Evolutionary conservation across 1,284 basidiomycete species (phyloP).

Genomic region (Testicularia cyperi): DNA sequence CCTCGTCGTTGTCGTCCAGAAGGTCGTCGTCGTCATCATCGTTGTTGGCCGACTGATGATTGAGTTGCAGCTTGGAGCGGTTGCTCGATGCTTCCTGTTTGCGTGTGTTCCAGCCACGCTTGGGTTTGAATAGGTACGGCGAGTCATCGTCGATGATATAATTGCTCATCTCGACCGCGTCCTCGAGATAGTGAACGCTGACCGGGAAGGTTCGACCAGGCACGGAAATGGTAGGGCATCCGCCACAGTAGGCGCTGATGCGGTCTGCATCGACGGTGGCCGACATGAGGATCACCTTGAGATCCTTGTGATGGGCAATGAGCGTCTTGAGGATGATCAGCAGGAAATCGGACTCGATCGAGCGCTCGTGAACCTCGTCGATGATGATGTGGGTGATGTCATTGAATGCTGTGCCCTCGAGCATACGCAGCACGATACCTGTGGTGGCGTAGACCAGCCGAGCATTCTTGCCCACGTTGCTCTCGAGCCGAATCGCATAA

Average conservation of each 20-base stretch:
- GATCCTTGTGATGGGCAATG: conserved; percentile 73
- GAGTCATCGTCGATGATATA: conserved; percentile 78
- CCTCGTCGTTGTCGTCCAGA: conserved; percentile 75
- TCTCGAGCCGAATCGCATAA: conserved; percentile 92
- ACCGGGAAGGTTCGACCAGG: conserved; percentile 98
- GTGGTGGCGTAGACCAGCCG: conserved; percentile 70
- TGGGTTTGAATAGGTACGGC: conserved; percentile 69
- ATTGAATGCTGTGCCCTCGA: conserved; percentile 86
- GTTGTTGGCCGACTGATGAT: conserved; percentile 64
- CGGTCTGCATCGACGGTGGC: conserved; percentile 92
- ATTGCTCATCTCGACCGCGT: conserved; percentile 81
- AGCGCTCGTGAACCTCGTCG: conserved; percentile 88
- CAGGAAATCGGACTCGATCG: conserved; percentile 96
- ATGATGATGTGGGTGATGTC: conserved; percentile 91
- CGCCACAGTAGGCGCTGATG: conserved; percentile 87
- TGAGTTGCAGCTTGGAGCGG: conserved; percentile 69
- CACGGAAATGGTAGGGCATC: conserved; percentile 75
- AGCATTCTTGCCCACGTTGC: conserved; percentile 64
- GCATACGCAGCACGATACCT: conserved; percentile 94
- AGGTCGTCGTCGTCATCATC: conserved; percentile 74
- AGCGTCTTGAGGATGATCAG: conserved; percentile 92
- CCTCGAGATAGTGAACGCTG: conserved; percentile 82
- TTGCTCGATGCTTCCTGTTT: conserved; percentile 46
- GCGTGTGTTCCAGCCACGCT: conserved; percentile 27
- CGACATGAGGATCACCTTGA: conserved; percentile 95